phyloP scores from a whole-genome alignment of 495 filamentous ascomycete species.

The Neohortaea acidophila region DNA sequence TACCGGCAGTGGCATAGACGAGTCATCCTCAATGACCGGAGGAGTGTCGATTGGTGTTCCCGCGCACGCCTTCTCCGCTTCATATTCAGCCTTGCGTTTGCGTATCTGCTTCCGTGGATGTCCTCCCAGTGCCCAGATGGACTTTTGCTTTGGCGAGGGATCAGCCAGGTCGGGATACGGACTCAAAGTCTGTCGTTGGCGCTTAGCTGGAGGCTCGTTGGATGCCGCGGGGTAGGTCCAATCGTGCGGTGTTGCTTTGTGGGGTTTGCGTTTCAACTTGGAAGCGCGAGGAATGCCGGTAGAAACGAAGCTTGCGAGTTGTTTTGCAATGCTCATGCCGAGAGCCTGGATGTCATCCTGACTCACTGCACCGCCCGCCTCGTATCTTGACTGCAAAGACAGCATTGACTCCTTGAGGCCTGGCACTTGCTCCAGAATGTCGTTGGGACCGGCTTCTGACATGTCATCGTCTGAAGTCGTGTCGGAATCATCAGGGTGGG shows the following conservation, averaged over 20 bases:
- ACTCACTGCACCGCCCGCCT: background rate
- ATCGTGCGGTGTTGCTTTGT: slow-evolving; percentile 6
- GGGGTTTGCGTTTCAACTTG: background rate
- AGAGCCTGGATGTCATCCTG: slow-evolving; percentile 9
- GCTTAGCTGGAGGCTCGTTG: background rate
- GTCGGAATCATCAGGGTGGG: background rate
- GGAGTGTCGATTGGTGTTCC: too few relatives aligned
- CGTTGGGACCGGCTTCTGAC: background rate
- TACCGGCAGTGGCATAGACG: too few relatives aligned
- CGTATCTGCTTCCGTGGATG: too few relatives aligned
- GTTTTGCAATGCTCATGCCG: slow-evolving; percentile 12
- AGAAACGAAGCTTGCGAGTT: slow-evolving; percentile 10
- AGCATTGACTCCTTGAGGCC: slow-evolving; percentile 4
- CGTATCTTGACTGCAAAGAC: slow-evolving; percentile 2
- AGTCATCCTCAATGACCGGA: too few relatives aligned
- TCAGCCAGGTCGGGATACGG: background rate
- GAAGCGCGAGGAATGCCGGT: background rate
- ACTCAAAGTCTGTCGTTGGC: background rate
- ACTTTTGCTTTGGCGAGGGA: background rate
- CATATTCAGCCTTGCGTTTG: background rate
- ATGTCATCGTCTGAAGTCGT: background rate
- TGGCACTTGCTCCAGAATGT: slow-evolving; percentile 6
- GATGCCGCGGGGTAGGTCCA: slow-evolving; percentile 15
- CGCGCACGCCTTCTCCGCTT: background rate
- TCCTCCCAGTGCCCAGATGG: background rate